phyloP scores from a whole-genome alignment of 139 green algal genomes.

The Ettlia oleoabundans region DNA sequence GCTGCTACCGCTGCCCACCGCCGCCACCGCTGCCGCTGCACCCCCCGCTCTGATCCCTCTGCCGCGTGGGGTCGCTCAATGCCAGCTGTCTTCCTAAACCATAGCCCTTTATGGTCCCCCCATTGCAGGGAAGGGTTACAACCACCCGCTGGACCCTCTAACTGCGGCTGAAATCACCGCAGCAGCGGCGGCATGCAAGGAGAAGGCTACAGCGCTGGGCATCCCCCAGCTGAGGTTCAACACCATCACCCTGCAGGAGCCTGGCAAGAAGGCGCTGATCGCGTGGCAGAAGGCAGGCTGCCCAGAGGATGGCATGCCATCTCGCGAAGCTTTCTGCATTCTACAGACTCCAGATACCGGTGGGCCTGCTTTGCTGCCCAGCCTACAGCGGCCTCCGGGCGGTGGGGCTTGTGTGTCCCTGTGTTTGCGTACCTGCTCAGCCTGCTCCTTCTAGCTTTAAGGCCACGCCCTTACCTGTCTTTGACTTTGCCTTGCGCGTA shows the following conservation, averaged over 20 bases:
- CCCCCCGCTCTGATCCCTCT: not conserved
- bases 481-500: too few species aligned
- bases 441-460: too few species aligned
- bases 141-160: constrained; percentile 58
- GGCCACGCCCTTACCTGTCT: too few species aligned
- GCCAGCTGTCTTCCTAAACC: not conserved
- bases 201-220: constrained; percentile 33
- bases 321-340: constrained; percentile 52
- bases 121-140: not conserved
- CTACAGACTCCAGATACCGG: constrained; percentile 41
- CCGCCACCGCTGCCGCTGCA: not conserved
- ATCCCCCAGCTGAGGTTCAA: constrained; percentile 55
- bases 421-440: not conserved
- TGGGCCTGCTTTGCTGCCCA: too few species aligned
- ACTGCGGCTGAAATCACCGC: constrained; percentile 48
- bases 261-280: constrained; percentile 56
- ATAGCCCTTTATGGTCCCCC: not conserved
- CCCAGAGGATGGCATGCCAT: constrained; percentile 19
- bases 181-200: constrained; percentile 42
- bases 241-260: constrained; percentile 64
- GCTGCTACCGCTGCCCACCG: too few species aligned
- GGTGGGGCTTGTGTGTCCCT: too few species aligned
- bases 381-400: too few species aligned
- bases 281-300: constrained; percentile 43
- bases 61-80: not conserved